Percentiles rank a stretch among this genome's conserved stretches.
phyloP scores from a whole-genome alignment of 805 yeast species.

The Zygoascus flipseniorum region DNA sequence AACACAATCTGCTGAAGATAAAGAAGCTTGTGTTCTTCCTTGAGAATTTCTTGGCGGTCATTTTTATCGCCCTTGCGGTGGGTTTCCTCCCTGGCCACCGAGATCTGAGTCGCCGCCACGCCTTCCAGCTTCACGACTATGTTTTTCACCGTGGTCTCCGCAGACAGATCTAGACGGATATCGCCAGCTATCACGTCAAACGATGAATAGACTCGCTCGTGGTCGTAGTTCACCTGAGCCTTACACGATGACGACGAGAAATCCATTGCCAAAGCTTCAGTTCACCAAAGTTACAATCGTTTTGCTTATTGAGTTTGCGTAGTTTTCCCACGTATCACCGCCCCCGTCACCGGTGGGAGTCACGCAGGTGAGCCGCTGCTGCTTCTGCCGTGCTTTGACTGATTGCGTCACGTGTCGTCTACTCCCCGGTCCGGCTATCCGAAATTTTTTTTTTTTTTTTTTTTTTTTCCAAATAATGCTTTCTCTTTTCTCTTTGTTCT shows the following conservation, averaged over 20 bases:
- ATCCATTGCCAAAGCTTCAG: not conserved
- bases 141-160: conserved; percentile 21
- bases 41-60: conserved; percentile 15
- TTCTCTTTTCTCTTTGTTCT: too few relatives aligned
- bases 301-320: too few relatives aligned
- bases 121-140: conserved; percentile 27
- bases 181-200: conserved; percentile 22
- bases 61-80: conserved; percentile 16
- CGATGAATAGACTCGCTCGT: conserved; percentile 11
- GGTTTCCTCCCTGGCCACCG: conserved; percentile 12
- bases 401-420: too few relatives aligned
- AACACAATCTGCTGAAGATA: conserved; percentile 25
- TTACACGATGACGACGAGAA: not conserved
- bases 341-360: too few relatives aligned
- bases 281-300: too few relatives aligned
- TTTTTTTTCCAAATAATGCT: too few relatives aligned
- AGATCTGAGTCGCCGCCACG: conserved; percentile 19
- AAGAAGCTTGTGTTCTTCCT: conserved; percentile 22
- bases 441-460: too few relatives aligned
- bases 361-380: too few relatives aligned
- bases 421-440: too few relatives aligned
- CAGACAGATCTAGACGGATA: conserved; percentile 16
- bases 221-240: not conserved
- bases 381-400: too few relatives aligned
- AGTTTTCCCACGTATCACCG: too few relatives aligned